Evolutionary conservation across 352 stramenopile species (phyloP), one percentile per base, ranked within the genome.

Genomic region (Phytophthora rubi): DNA sequence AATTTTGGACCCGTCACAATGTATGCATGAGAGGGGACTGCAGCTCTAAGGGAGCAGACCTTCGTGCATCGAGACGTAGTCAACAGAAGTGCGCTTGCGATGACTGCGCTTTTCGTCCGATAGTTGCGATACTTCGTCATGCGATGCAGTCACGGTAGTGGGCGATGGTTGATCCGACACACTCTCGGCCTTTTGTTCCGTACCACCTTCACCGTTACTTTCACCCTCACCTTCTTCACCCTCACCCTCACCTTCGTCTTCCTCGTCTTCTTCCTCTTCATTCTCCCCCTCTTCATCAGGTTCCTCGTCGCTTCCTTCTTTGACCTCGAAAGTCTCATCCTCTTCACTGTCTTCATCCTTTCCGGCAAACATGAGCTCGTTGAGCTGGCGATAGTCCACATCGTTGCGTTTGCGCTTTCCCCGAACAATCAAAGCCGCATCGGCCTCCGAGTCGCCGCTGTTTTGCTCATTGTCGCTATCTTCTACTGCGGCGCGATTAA

Each of bases 301-400:
- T 47, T 83, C 69, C 9, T 77, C 73, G 53, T 77, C 73, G 33
- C 71, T 72, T 3, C 64, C 77, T 45, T 90, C 70, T 62, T 88
- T 84, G 35, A 76, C 78, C 32, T 83, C 80, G 28, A 78, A 76
- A 1, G 73, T 80, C 37, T 87, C 77, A 54, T 77, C 68, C 0
- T 81, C 79, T 56, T 96, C 88, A 16, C 83, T 81, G 52, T 77
- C 70, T 30, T 81, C 82, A 35, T 91, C 87, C 59, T 89, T 80
- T 0, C 82, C 83, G 1, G 77, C 85, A 69, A 95, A 96, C 69
- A 96, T 81, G 30, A 88, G 53, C 54, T 88, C 82, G 60, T 96
- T 94, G 12, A 96, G 79, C 44, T 81, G 69, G n/a, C 80, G 86
- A 57, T 96, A 96, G 73, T 96, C 79, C 13, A 96, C 89, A 2